A percentile compares a stretch with the other conserved stretches of the same genome.
Evolutionary conservation across 805 yeast species (phyloP).

Genomic region (Yarrowia divulgata): DNA sequence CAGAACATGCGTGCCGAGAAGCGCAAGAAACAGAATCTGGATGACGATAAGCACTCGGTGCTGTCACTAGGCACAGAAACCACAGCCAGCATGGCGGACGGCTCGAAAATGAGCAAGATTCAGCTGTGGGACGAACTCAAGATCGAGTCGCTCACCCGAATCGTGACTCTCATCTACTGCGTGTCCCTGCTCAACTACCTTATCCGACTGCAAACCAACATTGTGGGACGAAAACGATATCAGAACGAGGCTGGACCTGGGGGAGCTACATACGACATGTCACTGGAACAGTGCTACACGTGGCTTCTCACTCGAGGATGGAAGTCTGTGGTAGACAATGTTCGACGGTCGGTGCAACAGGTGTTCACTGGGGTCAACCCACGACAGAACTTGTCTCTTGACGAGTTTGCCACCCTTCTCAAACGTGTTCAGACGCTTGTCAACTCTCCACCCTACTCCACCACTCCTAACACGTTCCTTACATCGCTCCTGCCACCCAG

Average conservation of each 20-base stretch:
- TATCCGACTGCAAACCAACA: conserved; percentile 84
- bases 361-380: conserved; percentile 74
- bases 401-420: conserved; percentile 58
- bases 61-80: conserved; percentile 42
- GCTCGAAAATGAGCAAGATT: conserved; percentile 56
- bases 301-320: conserved; percentile 92
- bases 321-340: conserved; percentile 61
- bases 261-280: conserved; percentile 21
- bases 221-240: conserved; percentile 85
- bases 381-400: conserved; percentile 69
- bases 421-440: conserved; percentile 51
- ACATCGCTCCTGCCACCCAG: conserved; percentile 58
- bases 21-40: conserved; percentile 27
- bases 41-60: conserved; percentile 41
- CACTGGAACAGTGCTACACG: conserved; percentile 72
- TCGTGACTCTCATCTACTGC: conserved; percentile 73
- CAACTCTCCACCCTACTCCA: conserved; percentile 51
- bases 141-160: conserved; percentile 73
- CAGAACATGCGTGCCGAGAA: conserved; percentile 60
- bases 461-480: conserved; percentile 41
- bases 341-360: conserved; percentile 62
- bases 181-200: conserved; percentile 72
- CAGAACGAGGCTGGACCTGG: conserved; percentile 32
- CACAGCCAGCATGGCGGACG: conserved; percentile 36
- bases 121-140: conserved; percentile 88